A percentile compares a stretch with the other conserved stretches of the same genome.
phyloP scores from a whole-genome alignment of 1,139 yeast genomes.

The Sugiyamaella novakii region DNA sequence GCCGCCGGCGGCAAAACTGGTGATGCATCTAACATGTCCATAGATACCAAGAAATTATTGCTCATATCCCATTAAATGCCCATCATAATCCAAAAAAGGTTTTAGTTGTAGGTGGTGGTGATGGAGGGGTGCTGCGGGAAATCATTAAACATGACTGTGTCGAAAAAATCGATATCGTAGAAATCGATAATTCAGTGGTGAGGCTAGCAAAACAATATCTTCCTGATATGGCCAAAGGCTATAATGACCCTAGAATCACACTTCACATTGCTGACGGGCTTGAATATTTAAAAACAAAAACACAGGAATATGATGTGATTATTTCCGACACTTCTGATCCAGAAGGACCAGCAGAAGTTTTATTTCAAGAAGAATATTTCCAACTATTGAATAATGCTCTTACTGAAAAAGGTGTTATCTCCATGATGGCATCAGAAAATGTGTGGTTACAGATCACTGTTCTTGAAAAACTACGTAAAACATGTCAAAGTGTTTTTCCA shows the following conservation, averaged over 20 bases:
- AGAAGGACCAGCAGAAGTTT: conserved; percentile 96
- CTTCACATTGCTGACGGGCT: conserved; percentile 88
- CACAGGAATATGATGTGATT: conserved; percentile 72
- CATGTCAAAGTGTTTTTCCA: conserved; percentile 72
- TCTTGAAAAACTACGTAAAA: conserved; percentile 58
- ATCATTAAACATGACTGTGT: conserved; percentile 73
- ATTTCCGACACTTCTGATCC: conserved; percentile 97
- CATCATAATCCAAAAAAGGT: conserved; percentile 75
- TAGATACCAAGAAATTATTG: conserved; percentile 76
- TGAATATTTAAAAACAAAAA: conserved; percentile 61
- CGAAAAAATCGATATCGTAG: conserved; percentile 76
- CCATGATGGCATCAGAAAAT: conserved; percentile 90
- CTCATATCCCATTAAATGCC: conserved; percentile 75
- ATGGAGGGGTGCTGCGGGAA: conserved; percentile 89
- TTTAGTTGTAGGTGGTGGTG: conserved; percentile 91
- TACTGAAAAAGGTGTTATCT: conserved; percentile 72
- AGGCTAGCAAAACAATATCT: conserved; percentile 71
- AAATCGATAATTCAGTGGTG: conserved; percentile 87
- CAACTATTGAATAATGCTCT: conserved; percentile 69
- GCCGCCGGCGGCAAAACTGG: too few species aligned
- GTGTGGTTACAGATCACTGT: conserved; percentile 84
- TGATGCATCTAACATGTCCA: too few species aligned
- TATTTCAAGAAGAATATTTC: conserved; percentile 84
- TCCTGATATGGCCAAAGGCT: conserved; percentile 77
- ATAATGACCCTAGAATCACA: conserved; percentile 69